Evolutionary conservation across 306 rosid species (phyloP), one percentile per base, ranked within the genome.

Genomic region (Urtica urens): DNA sequence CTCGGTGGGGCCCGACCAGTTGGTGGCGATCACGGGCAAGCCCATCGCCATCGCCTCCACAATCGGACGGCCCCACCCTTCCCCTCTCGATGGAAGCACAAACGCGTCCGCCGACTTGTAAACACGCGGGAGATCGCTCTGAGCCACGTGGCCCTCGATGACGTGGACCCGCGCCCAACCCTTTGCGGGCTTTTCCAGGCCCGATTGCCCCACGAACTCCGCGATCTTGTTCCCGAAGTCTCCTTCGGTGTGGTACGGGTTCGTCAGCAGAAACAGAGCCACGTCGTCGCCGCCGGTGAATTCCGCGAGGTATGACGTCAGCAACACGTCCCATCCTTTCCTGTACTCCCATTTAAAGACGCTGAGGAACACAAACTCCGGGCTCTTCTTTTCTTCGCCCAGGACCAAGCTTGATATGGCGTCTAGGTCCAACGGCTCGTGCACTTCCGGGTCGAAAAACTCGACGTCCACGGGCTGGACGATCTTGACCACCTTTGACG

Each of bases 31-130:
- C 45, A 82, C 86, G 0, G 93, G 90, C 74, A 86, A 58, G 0
- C 88, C 60, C 96, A 86, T 86, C 23, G 96, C 72, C 86, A 86
- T 86, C 22, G 96, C 96, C 69, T 86, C 93, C 38, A 86, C 93
- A 13, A 79, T 23, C 24, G 96, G 93, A 45, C 96, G 73, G 3
- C 96, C 96, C 93, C 96, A 82, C 9, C 96, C 96, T 70, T 86
- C 96, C 13, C 93, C 96, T 70, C 96, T 70, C 12, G 93, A 67
- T 12, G 96, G 86, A 63, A 86, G 93, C 42, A 86, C 79, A 50
- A 86, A 81, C 10, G 88, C 81, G 53, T 82, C 66, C 6, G 93
- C 90, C 21, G 93, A 77, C 51, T 44, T 86, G 74, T 86, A 86
- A 52, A 77, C 46, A 43, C 78, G 55, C 0, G 96, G 83, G 54